Evolutionary conservation across 768 basidiomycete genomes (phyloP).

Genomic region (Tylopilus felleus): DNA sequence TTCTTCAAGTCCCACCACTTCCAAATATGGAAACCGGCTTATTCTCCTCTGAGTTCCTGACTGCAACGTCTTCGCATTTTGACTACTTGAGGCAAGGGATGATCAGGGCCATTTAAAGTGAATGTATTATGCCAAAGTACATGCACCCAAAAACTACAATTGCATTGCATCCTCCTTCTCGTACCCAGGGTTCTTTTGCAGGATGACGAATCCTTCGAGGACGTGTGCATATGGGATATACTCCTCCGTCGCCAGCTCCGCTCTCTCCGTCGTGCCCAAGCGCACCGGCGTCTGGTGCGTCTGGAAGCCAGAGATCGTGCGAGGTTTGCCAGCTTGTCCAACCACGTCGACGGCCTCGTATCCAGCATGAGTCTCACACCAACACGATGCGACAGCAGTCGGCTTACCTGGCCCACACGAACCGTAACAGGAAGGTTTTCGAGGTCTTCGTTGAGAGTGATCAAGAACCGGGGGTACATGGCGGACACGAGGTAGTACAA

Average conservation of each 20-base stretch:
- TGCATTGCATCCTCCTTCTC: slow-evolving; percentile 87
- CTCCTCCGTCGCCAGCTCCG: slow-evolving; percentile 96
- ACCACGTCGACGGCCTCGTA: slow-evolving; percentile 90
- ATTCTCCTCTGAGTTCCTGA: too few species aligned
- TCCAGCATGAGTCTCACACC: slow-evolving; percentile 1
- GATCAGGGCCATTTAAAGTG: background rate
- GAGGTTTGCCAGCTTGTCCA: slow-evolving; percentile 95
- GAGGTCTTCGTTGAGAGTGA: slow-evolving; percentile 92
- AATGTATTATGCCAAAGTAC: slow-evolving; percentile 5
- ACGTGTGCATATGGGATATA: slow-evolving; percentile 88
- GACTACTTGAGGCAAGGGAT: too few species aligned
- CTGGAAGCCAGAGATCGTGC: slow-evolving; percentile 97
- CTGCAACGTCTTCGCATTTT: too few species aligned
- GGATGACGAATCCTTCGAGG: slow-evolving; percentile 88
- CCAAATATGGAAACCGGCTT: background rate
- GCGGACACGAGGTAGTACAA: slow-evolving; percentile 92
- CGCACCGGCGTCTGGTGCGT: slow-evolving; percentile 97
- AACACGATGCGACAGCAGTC: background rate
- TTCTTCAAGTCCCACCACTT: background rate
- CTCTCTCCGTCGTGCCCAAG: slow-evolving; percentile 89
- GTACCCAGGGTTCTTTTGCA: slow-evolving; percentile 90
- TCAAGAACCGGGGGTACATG: slow-evolving; percentile 98
- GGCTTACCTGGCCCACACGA: slow-evolving; percentile 81
- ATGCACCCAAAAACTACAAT: slow-evolving; percentile 38
- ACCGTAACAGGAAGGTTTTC: slow-evolving; percentile 86